Conservation (phyloP, 1,139 yeast genomes). For the Suhomyces bokatorum region DNA sequence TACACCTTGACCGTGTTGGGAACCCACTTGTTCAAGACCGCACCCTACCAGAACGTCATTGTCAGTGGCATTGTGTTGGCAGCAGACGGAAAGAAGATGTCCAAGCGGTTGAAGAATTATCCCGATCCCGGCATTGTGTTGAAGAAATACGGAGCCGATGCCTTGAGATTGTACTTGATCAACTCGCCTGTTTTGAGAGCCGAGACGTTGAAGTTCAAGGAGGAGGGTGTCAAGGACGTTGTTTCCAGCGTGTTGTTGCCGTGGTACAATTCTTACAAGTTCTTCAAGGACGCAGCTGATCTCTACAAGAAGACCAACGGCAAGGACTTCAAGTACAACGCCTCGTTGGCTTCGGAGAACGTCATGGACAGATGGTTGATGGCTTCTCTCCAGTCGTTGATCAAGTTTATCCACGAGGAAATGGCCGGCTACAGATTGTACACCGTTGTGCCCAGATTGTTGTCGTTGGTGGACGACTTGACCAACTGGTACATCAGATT, state of each 20-base stretch:
- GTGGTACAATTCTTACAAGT: constrained; percentile 97
- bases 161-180: constrained; percentile 90
- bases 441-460: constrained; percentile 92
- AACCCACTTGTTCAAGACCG: constrained; percentile 86
- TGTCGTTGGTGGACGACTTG: constrained; percentile 85
- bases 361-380: constrained; percentile 98
- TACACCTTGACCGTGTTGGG: constrained; percentile 95
- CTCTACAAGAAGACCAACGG: constrained; percentile 74
- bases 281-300: constrained; percentile 92
- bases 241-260: constrained; percentile 94
- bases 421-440: constrained; percentile 88
- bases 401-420: constrained; percentile 82
- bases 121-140: constrained; percentile 89
- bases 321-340: constrained; percentile 71
- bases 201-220: constrained; percentile 94
- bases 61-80: constrained; percentile 97
- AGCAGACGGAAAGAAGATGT: constrained; percentile 98
- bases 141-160: constrained; percentile 94
- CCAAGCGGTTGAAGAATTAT: constrained; percentile 95
- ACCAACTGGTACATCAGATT: constrained; percentile 99
- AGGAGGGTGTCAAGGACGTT: constrained; percentile 98
- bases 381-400: constrained; percentile 90
- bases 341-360: constrained; percentile 63
- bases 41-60: constrained; percentile 94
- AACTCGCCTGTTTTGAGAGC: constrained; percentile 97